Base-by-base conservation (phyloP, 192 early-diverging fungal species). In the Coemansia sp. region DNA sequence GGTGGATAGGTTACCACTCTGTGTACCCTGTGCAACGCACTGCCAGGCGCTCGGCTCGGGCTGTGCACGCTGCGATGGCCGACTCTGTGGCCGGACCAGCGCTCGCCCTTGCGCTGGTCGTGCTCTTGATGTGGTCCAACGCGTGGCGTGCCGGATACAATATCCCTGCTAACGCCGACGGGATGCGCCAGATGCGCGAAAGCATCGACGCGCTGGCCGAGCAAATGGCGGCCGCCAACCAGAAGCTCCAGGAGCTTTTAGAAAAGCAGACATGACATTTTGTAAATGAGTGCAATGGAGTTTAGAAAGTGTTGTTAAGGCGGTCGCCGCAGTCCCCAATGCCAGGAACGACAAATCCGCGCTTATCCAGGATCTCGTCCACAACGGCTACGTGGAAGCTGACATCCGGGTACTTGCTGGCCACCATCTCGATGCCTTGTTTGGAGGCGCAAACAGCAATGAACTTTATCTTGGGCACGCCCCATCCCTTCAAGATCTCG, bases 401-500 rank as follows among this genome's bases (percentile, higher is more conserved):
- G 15, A 90, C 83, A 18, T 87, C 85, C 15, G 87, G 83, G 63
- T 86, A 81, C 22, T 67, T 65, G 3, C 12, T 29, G 4, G 70
- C 65, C 32, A 81, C 29, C 11, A 55, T 53, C 8, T 86, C 80
- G 10, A 87, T 55, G 33, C 86, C 87, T 34, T 63, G 17, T 8
- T 53, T 58, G 2, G 84, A 86, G 5, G 74, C 91, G 43, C 87
- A 78, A 2, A 90, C 42, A n/a, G 78, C 72, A 9, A 90, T 77
- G 66, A 89, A 87, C 69, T 83, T 88, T 63, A 94, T 93, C 33
- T 70, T 76, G 22, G 74, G 68, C 43, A 86, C 83, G 10, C 93
- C 91, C 88, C 93, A 94, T 29, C 89, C 85, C 67, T 88, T 84
- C 35, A 93, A 54, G 40, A 92, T 90, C 63, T 88, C 82, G 59